A percentile compares a stretch with the other conserved stretches of the same genome.
Conservation (phyloP, 257 asterid genomes). For the Solanum clarkiae region DNA sequence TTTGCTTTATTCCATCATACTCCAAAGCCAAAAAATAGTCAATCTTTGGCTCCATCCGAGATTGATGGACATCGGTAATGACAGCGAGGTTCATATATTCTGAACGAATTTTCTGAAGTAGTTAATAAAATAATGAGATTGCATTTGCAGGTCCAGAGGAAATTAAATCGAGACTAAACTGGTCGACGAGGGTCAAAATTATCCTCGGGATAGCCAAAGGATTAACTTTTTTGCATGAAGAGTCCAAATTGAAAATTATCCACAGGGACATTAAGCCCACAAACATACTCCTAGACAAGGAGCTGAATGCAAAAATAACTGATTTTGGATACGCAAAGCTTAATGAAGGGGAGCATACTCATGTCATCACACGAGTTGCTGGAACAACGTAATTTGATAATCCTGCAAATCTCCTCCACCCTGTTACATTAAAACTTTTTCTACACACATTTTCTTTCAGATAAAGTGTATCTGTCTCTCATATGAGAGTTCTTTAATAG, state of each 20-base stretch:
- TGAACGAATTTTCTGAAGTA: background rate
- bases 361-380: background rate
- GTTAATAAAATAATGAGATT: background rate
- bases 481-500: background rate
- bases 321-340: constrained; percentile 13
- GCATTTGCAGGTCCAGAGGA: background rate
- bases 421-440: no score
- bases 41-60: no score
- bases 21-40: no score
- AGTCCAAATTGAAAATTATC: constrained; percentile 1
- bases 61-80: no score
- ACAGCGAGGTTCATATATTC: background rate
- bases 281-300: constrained; percentile 12
- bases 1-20: no score
- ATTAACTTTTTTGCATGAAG: constrained; percentile 11
- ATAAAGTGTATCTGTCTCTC: background rate
- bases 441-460: background rate
- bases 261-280: constrained; percentile 14
- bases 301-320: constrained; percentile 9
- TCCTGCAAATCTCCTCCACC: background rate
- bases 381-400: constrained; percentile 5
- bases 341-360: constrained; percentile 1
- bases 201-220: constrained; percentile 10
- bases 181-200: constrained; percentile 4
- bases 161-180: background rate